phyloP scores from a whole-genome alignment of 768 basidiomycete species.

The Chiua virens region DNA sequence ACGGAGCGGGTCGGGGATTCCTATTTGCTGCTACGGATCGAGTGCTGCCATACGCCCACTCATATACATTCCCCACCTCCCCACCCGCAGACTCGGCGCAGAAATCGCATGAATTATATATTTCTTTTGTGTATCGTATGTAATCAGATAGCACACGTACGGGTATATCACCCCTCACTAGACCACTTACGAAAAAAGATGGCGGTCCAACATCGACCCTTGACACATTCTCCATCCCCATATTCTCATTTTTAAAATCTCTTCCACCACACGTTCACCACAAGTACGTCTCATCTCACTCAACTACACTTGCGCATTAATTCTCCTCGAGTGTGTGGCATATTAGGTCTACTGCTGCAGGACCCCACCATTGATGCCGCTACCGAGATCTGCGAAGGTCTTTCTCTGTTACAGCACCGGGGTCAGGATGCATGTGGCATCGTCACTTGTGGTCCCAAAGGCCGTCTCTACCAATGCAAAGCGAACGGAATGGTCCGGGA shows the following conservation, averaged over 20 bases:
- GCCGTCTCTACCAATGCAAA: constrained; percentile 97
- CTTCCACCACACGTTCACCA: constrained; percentile 6
- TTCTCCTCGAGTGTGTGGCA: constrained; percentile 74
- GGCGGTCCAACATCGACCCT: constrained; percentile 3
- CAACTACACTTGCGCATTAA: background rate
- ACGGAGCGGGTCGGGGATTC: too few species aligned
- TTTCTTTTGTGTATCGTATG: background rate
- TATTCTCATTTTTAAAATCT: constrained; percentile 1
- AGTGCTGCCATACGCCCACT: too few species aligned
- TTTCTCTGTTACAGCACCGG: constrained; percentile 94
- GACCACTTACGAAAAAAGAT: constrained; percentile 1
- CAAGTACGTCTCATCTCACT: constrained; percentile 29
- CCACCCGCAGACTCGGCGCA: too few species aligned
- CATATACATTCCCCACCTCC: too few species aligned
- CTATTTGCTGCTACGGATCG: too few species aligned
- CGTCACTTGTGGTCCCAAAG: constrained; percentile 93
- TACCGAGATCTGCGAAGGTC: constrained; percentile 88
- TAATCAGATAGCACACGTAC: background rate
- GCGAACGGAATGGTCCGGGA: constrained; percentile 99
- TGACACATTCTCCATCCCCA: constrained; percentile 5
- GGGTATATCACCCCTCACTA: background rate
- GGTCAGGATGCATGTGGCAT: constrained; percentile 99
- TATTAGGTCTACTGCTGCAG: constrained; percentile 83
- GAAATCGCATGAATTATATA: too few species aligned
- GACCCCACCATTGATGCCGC: constrained; percentile 76